Evolutionary conservation across 352 stramenopile genomes (phyloP), one percentile per base, ranked within the genome.

Genomic region (Globisporangium abappressorium): DNA sequence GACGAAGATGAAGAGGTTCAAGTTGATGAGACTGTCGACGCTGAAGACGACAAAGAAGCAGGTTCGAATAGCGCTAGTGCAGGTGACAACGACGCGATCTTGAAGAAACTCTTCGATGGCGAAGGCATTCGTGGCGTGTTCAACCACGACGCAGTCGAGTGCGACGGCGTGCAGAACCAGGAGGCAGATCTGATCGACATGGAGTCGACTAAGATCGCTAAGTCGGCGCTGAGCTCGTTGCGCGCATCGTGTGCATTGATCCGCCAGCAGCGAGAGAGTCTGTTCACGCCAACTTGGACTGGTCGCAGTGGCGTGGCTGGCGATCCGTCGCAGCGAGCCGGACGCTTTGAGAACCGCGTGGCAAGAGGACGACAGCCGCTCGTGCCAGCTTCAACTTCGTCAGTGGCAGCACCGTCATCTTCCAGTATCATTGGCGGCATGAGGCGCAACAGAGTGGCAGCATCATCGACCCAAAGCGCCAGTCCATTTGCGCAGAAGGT

Each of bases 61-160:
- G 41, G 54, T 8, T 60, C 58, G 5, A 64, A 58, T n/a, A 61
- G 62, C 4, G 66, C 28, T 1, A 71, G 66, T 7, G 70, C 65
- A 24, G 79, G 75, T 14, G 85, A 97, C 54, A 97, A 97, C 64
- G 84, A 92, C 34, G 84, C 92, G 41, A 95, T 97, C 7, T 70
- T 99, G 46, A 86, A 93, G 67, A 79, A 91, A 36, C 83, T 98
- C 2, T 96, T 98, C 70, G 93, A 96, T 62, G 94, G 87, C 36
- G 92, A 91, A 14, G 74, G 84, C n/a, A 78, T 99, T n/a, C 89
- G 87, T 28, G 93, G 90, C 6, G 89, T 98, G n/a, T 98, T 99
- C 80, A 95, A 98, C 71, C 96, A 99, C 69, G 92, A 97, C 56
- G 88, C 90, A 26, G 87, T 98, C 24, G 95, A 98, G 69, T 87